Base-by-base conservation (phyloP, 371 early-diverging fungal species). In the Syncephalis fuscata region DNA sequence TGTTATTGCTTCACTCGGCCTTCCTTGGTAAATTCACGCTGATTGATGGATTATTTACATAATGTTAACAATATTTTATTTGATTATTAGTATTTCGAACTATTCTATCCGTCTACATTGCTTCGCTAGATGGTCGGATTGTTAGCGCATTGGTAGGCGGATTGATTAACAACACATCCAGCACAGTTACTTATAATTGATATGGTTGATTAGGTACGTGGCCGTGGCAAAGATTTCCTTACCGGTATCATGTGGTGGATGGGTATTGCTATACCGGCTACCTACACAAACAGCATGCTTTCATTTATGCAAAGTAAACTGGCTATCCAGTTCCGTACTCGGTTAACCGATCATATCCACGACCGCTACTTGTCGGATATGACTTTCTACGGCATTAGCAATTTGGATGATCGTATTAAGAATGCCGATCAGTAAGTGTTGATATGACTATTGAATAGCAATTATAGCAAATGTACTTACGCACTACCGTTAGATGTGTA, bases 221-320 rank as follows among this genome's bases (percentile, higher is more conserved):
- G 83, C 15, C 74, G 85, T 46, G 64, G 69, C 24, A 70, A 62
- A 45, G 85, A 83, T 27, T 92, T 95, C 51, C 53, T 87, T 23
- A 57, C 71, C 24, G 87, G 87, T 9, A 71, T 95, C 44, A 64
- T 68, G 26, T 82, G 78, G 70, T 95, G 91, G 88, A 88, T 95
- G 80, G 70, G 74, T 9, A 82, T 92, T 27, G 87, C 92, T 9
- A 68, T 95, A 20, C 95, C 95, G 9, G 93, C 95, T 1, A 92
- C 93, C 16, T 88, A 86, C 62, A 95, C 95, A 51, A 95, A 95
- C 64, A 84, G 85, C 61, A 85, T 92, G 85, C 82, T 80, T 45
- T 73, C 78, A 54, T 90, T 82, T 59, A 79, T 88, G 76, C 78
- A 81, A 57, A 82, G 81, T 63, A 84, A 82, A 55, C 68, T 91